These are phyloP conservation scores for Candolleomyces eurysporus DNA, from an alignment of 768 basidiomycete species.

Conservation along the genomic window DNA sequence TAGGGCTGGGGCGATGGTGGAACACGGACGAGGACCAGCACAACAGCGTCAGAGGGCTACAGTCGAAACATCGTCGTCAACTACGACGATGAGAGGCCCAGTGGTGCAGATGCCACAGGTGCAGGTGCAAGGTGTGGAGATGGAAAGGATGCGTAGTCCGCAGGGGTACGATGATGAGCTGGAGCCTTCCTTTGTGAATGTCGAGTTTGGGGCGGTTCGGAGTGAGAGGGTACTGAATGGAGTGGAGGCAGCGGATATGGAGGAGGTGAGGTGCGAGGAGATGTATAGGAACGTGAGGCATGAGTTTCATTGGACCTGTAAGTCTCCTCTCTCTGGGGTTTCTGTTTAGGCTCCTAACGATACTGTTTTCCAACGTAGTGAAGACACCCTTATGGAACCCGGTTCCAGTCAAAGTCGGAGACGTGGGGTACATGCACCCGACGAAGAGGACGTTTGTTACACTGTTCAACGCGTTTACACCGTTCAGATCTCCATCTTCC, in stretches of 20 bases:
- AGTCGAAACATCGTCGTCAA: neutral
- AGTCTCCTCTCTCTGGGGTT: constrained; percentile 21
- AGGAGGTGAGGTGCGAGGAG: constrained; percentile 3
- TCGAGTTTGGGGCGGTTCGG: neutral
- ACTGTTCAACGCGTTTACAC: constrained; percentile 67
- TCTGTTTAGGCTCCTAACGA: neutral
- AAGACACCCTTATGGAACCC: constrained; percentile 74
- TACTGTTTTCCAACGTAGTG: constrained; percentile 33
- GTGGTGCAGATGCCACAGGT: neutral
- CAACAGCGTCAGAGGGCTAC: no score
- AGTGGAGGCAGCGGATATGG: neutral
- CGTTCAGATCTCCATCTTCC: constrained; percentile 25
- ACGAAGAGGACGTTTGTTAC: constrained; percentile 68
- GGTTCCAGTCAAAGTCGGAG: constrained; percentile 57
- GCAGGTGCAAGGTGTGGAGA: no score
- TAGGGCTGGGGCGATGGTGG: no score
- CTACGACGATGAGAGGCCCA: neutral
- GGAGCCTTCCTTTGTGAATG: neutral
- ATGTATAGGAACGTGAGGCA: constrained; percentile 32
- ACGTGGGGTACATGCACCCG: constrained; percentile 73
- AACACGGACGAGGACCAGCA: no score
- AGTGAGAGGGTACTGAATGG: neutral
- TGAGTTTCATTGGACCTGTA: constrained; percentile 67
- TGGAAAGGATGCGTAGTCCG: no score
- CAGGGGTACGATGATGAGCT: neutral